These are phyloP conservation scores for Pseudopyrenochaeta lycopersici DNA, from an alignment of 2,329 filamentous ascomycete genomes.

Conservation along the genomic window DNA sequence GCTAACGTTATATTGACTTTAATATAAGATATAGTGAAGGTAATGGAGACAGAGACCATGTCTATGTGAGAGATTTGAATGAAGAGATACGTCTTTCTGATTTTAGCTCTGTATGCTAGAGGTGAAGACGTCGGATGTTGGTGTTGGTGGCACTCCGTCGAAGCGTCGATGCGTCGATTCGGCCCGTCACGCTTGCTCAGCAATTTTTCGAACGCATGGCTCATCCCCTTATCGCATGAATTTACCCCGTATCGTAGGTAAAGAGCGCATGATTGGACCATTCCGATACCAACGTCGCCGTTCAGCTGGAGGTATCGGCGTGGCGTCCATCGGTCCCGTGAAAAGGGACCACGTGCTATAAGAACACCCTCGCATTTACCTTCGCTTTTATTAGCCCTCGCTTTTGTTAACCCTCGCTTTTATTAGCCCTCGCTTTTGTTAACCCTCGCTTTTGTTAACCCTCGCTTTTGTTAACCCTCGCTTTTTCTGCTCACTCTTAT, in stretches of 20 bases:
- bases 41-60: background rate
- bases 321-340: background rate
- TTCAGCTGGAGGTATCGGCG: constrained; percentile 2
- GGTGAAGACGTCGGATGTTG: constrained; percentile 1
- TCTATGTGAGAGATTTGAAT: constrained; percentile 1
- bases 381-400: too few species aligned
- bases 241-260: constrained; percentile 2
- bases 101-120: constrained; percentile 1
- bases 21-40: constrained; percentile 1
- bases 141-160: background rate
- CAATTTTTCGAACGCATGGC: background rate
- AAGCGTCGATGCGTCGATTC: constrained; percentile 2
- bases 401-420: too few species aligned
- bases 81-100: background rate
- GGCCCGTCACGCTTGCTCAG: constrained; percentile 1
- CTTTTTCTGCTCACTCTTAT: constrained; percentile 3
- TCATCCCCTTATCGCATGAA: constrained; percentile 1
- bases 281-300: constrained; percentile 1
- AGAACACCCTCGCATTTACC: background rate
- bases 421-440: too few species aligned
- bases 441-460: too few species aligned
- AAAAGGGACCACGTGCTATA: background rate
- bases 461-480: too few species aligned
- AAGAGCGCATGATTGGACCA: constrained; percentile 2
- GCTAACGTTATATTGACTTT: background rate